phyloP scores from a whole-genome alignment of 208 protist genomes.

The Crithidia bombi region DNA sequence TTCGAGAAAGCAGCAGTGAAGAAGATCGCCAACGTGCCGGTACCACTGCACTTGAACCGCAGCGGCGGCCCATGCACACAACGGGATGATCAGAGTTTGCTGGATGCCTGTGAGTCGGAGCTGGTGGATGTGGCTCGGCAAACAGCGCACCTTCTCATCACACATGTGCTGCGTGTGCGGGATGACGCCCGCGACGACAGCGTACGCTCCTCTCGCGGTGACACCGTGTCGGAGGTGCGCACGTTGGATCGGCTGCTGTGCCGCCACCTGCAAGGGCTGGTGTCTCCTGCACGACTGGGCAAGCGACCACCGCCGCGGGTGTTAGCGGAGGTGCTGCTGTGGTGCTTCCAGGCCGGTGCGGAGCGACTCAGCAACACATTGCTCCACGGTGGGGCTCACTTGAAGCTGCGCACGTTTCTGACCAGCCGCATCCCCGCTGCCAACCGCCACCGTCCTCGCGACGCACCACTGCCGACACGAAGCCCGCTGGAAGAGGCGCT shows the following conservation, averaged over 20 bases:
- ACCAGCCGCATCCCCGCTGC: slow-evolving; percentile 36
- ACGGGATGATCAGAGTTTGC: slow-evolving; percentile 19
- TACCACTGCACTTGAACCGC: slow-evolving; percentile 24
- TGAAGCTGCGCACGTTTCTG: slow-evolving; percentile 52
- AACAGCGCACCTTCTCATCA: slow-evolving; percentile 39
- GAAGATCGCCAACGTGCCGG: slow-evolving; percentile 17
- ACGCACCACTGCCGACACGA: slow-evolving; percentile 16
- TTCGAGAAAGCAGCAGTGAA: slow-evolving; percentile 46
- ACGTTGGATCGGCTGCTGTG: slow-evolving; percentile 30
- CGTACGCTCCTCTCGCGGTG: not conserved
- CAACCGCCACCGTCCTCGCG: slow-evolving; percentile 13
- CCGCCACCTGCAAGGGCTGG: slow-evolving; percentile 21
- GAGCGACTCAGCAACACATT: slow-evolving; percentile 33
- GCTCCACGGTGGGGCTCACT: slow-evolving; percentile 40
- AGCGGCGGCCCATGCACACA: not conserved
- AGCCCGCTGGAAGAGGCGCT: slow-evolving; percentile 49
- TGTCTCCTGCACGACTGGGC: not conserved
- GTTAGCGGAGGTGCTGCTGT: slow-evolving; percentile 47
- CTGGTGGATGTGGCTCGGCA: slow-evolving; percentile 40
- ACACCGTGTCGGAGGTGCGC: slow-evolving; percentile 36
- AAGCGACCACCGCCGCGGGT: slow-evolving; percentile 19
- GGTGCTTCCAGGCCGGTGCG: slow-evolving; percentile 54
- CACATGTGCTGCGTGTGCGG: slow-evolving; percentile 24
- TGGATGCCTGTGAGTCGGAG: slow-evolving; percentile 40
- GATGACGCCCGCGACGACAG: slow-evolving; percentile 3